A percentile compares a stretch with the other conserved stretches of the same genome.
phyloP scores from a whole-genome alignment of 2,329 filamentous ascomycete species.

The Paraphoma chrysanthemicola region DNA sequence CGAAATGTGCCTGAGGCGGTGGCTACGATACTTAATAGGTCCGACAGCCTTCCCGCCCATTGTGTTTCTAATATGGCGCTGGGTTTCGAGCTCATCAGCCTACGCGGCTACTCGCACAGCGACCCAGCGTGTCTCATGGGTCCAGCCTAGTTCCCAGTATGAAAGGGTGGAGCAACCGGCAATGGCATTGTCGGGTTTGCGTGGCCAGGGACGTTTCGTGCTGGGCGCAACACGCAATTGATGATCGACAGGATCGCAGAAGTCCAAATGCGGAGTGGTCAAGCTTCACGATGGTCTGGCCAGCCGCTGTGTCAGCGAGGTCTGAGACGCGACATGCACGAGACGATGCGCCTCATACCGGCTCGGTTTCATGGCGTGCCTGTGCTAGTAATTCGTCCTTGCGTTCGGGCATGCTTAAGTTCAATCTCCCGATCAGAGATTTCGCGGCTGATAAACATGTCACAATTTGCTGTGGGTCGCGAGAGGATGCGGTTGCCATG shows the following conservation, averaged over 20 bases:
- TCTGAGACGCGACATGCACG: constrained; percentile 44
- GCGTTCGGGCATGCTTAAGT: constrained; percentile 7
- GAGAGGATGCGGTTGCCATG: not conserved
- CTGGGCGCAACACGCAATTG: constrained; percentile 20
- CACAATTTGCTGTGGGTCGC: not conserved
- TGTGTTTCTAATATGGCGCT: constrained; percentile 39
- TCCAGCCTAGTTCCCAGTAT: constrained; percentile 16
- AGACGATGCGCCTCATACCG: constrained; percentile 34
- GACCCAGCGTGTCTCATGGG: constrained; percentile 30
- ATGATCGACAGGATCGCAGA: constrained; percentile 27
- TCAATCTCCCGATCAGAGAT: constrained; percentile 9
- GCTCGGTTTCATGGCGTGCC: constrained; percentile 35
- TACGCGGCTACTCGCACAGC: constrained; percentile 37
- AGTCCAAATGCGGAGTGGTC: constrained; percentile 17
- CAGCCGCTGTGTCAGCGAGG: constrained; percentile 33
- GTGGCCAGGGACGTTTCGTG: constrained; percentile 24
- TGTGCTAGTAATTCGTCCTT: constrained; percentile 3
- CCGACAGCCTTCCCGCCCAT: constrained; percentile 24
- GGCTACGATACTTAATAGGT: constrained; percentile 34
- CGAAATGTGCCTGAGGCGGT: constrained; percentile 36
- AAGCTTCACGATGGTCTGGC: constrained; percentile 47
- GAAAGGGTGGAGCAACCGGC: constrained; percentile 24
- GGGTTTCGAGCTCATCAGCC: constrained; percentile 29
- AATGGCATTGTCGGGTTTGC: constrained; percentile 33
- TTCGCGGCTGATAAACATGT: not conserved